These are phyloP conservation scores for Sporisorium iseilematis-ciliati DNA, from an alignment of 1,284 basidiomycete species.

Conservation along the genomic window DNA sequence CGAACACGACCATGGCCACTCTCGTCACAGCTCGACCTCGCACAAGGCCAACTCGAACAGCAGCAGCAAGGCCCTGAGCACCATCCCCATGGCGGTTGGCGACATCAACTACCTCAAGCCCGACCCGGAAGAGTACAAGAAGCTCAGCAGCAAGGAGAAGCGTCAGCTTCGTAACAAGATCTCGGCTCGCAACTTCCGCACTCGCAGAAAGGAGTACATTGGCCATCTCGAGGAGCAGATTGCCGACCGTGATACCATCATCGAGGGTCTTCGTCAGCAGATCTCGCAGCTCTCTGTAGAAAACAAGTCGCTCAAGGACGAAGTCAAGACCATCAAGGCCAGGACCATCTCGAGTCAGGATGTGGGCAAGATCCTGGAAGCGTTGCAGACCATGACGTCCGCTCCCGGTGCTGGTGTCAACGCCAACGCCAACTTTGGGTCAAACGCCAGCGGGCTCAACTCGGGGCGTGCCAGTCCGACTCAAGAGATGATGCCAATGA, in stretches of 20 bases:
- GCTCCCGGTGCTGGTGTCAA: neutral
- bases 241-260: constrained; percentile 88
- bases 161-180: constrained; percentile 97
- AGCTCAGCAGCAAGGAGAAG: constrained; percentile 95
- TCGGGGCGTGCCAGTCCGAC: constrained; percentile 33
- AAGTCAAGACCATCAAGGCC: constrained; percentile 73
- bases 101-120: constrained; percentile 71
- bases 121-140: constrained; percentile 91
- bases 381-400: constrained; percentile 79
- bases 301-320: constrained; percentile 79
- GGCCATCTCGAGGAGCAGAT: constrained; percentile 92
- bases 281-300: constrained; percentile 82
- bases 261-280: constrained; percentile 87
- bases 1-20: constrained; percentile 32
- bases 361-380: constrained; percentile 72
- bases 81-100: constrained; percentile 42
- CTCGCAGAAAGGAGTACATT: constrained; percentile 94
- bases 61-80: constrained; percentile 41
- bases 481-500: constrained; percentile 24
- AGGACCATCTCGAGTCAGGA: constrained; percentile 73
- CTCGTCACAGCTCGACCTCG: constrained; percentile 19
- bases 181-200: constrained; percentile 91
- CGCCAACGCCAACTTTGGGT: neutral
- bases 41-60: constrained; percentile 4
- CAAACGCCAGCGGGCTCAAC: neutral